A percentile compares a stretch with the other conserved stretches of the same genome.
These are phyloP conservation scores for Persicaria tinctoria DNA, from an alignment of 148 eudicot genomes.

Conservation along the genomic window DNA sequence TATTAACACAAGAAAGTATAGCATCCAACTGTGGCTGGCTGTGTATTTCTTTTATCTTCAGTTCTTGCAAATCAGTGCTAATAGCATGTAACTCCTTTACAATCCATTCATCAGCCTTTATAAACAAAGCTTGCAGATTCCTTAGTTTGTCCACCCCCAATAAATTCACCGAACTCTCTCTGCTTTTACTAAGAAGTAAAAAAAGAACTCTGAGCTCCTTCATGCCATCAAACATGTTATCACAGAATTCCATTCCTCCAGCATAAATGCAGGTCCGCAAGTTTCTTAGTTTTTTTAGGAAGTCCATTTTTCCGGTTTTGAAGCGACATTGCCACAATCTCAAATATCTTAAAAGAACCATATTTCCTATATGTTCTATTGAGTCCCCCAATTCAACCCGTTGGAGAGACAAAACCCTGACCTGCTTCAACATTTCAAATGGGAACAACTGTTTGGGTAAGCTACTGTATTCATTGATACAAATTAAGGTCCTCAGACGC, in stretches of 20 bases:
- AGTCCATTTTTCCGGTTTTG: not conserved
- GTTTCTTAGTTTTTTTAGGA: slow-evolving; percentile 4
- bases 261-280: not conserved
- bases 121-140: not conserved
- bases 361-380: not conserved
- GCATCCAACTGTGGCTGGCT: not conserved
- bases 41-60: not conserved
- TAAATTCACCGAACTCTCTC: not conserved
- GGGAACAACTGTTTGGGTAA: not conserved
- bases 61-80: not conserved
- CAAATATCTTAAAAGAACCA: not conserved
- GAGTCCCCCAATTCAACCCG: not conserved
- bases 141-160: not conserved
- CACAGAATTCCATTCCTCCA: not conserved
- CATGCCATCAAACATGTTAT: not conserved
- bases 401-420: not conserved
- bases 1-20: not conserved
- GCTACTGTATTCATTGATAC: no score
- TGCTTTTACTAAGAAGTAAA: not conserved
- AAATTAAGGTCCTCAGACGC: slow-evolving; percentile 2
- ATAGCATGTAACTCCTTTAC: not conserved
- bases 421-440: not conserved
- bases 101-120: not conserved
- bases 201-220: not conserved
- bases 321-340: not conserved